Conservation (phyloP, 331 rosid genomes). For the Rhamnella rubrinervis region DNA sequence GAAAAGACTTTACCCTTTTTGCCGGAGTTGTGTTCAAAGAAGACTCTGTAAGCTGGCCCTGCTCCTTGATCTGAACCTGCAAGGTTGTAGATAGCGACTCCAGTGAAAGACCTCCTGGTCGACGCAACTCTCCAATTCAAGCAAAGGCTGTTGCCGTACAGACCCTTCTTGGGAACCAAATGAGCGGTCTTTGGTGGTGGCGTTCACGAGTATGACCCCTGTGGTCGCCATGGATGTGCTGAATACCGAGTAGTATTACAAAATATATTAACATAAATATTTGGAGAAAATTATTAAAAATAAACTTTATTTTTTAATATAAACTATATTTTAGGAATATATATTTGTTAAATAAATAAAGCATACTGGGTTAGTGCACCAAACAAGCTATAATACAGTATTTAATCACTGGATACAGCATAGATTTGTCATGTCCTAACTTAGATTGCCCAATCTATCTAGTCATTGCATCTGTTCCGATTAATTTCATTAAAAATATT, state of each 20-base stretch:
- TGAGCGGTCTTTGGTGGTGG: conserved; percentile 41
- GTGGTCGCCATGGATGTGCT: conserved; percentile 69
- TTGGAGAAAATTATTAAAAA: no score
- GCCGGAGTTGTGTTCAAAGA: conserved; percentile 71
- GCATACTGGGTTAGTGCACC: no score
- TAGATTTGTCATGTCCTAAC: no score
- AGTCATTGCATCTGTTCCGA: no score
- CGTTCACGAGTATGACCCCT: conserved; percentile 69
- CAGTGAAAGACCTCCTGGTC: conserved; percentile 46
- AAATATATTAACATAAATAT: no score
- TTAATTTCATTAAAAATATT: no score
- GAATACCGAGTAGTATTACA: background rate
- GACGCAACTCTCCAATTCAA: conserved; percentile 37
- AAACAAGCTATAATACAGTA: no score
- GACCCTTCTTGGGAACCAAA: conserved; percentile 27
- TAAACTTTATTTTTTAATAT: no score
- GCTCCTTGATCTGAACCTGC: conserved; percentile 60
- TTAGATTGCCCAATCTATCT: no score
- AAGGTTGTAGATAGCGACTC: conserved; percentile 91
- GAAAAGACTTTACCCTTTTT: conserved; percentile 50
- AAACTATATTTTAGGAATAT: no score
- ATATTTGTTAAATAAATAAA: no score
- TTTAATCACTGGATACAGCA: no score
- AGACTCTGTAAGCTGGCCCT: conserved; percentile 85
- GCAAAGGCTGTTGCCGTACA: conserved; percentile 23